These are phyloP conservation scores for Cyclotella atomus DNA, from an alignment of 108 stramenopile genomes.

Conservation along the genomic window DNA sequence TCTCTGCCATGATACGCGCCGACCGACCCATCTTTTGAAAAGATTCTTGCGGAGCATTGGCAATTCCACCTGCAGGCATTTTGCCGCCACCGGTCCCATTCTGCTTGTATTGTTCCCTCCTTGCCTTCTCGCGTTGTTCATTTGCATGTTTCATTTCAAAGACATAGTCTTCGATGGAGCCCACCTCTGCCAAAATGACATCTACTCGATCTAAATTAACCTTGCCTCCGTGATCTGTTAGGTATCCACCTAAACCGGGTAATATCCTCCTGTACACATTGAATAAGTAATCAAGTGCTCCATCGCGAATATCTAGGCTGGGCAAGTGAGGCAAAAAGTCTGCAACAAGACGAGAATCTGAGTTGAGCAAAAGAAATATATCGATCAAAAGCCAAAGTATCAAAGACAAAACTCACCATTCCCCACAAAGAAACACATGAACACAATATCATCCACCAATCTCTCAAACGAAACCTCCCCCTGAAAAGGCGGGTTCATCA, in stretches of 20 bases:
- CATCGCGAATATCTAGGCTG: conserved; percentile 93
- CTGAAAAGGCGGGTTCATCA: conserved; percentile 65
- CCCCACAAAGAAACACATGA: conserved; percentile 98
- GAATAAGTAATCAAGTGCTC: conserved; percentile 91
- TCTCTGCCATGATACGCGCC: conserved; percentile 70
- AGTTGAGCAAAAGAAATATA: too few species aligned
- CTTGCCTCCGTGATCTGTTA: conserved; percentile 94
- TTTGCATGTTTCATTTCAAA: conserved; percentile 92
- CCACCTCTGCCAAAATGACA: conserved; percentile 93
- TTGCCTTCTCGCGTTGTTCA: conserved; percentile 71
- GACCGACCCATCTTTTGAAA: conserved; percentile 70
- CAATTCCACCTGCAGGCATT: conserved; percentile 49
- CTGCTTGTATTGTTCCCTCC: conserved; percentile 54
- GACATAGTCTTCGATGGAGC: conserved; percentile 96
- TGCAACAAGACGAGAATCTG: too few species aligned
- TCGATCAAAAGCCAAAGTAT: too few species aligned
- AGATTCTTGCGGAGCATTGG: conserved; percentile 26
- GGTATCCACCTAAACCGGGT: conserved; percentile 91
- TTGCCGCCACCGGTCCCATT: conserved; percentile 47
- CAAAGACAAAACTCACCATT: too few species aligned
- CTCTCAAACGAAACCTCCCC: conserved; percentile 86
- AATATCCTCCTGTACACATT: conserved; percentile 90
- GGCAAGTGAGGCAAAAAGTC: conserved; percentile 95
- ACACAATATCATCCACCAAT: conserved; percentile 97
- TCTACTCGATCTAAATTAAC: conserved; percentile 92